Evolutionary conservation across 2,329 filamentous ascomycete species (phyloP).

Genomic region (Fusarium veterinarium): DNA sequence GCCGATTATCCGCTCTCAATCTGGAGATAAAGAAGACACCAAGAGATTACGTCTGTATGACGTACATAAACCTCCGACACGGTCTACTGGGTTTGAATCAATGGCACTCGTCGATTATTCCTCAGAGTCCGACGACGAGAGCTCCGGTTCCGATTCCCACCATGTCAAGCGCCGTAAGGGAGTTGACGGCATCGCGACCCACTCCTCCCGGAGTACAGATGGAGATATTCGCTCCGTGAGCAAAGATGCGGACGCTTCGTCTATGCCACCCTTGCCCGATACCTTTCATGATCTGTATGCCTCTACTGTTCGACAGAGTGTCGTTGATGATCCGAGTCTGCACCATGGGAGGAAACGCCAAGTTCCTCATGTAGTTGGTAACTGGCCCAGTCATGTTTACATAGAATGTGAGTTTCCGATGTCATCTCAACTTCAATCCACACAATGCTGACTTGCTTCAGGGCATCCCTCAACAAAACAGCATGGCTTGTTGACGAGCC

Average conservation of each 20-base stretch:
- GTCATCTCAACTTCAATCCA: background rate
- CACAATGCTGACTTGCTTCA: slow-evolving; percentile 43
- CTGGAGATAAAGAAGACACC: background rate
- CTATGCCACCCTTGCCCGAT: slow-evolving; percentile 79
- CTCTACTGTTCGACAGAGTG: slow-evolving; percentile 79
- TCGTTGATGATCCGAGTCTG: slow-evolving; percentile 82
- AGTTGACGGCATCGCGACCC: slow-evolving; percentile 34
- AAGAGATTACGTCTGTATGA: slow-evolving; percentile 6
- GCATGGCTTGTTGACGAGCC: slow-evolving; percentile 57
- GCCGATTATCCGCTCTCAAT: background rate
- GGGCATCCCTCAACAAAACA: slow-evolving; percentile 66
- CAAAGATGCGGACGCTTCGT: slow-evolving; percentile 27
- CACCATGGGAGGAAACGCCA: slow-evolving; percentile 87
- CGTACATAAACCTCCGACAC: background rate
- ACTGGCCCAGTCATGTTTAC: slow-evolving; percentile 94
- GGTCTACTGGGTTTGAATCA: background rate
- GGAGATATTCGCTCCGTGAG: slow-evolving; percentile 6
- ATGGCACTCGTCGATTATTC: slow-evolving; percentile 76
- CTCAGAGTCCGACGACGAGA: slow-evolving; percentile 38
- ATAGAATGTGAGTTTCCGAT: slow-evolving; percentile 79
- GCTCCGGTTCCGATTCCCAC: slow-evolving; percentile 41
- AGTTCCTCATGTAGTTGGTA: slow-evolving; percentile 85
- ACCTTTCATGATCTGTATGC: slow-evolving; percentile 92
- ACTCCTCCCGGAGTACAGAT: slow-evolving; percentile 18
- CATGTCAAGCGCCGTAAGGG: slow-evolving; percentile 53